Evolutionary conservation across 148 eudicot species (phyloP).

Genomic region (Vaccinium macrocarpon): DNA sequence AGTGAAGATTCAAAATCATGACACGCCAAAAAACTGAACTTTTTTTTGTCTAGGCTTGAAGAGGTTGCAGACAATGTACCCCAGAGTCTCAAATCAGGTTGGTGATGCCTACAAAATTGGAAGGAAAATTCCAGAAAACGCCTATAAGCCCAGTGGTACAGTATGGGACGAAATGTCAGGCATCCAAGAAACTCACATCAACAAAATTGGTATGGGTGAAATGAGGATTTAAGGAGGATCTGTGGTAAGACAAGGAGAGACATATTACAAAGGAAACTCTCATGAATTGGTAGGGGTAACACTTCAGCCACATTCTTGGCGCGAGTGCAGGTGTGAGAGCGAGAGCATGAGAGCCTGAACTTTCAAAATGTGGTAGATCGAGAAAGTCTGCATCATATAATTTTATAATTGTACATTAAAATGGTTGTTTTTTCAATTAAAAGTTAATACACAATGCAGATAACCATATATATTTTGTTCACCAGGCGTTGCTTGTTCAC

Average conservation of each 20-base stretch:
- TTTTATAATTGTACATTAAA: not conserved
- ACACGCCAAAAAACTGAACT: not conserved
- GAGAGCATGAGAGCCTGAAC: not conserved
- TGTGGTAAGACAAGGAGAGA: not conserved
- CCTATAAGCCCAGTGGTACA: not conserved
- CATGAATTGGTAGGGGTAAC: not conserved
- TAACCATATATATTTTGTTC: not conserved
- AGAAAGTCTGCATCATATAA: not conserved
- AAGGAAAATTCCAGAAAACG: not conserved
- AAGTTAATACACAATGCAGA: not conserved
- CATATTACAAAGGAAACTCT: not conserved
- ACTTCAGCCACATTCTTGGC: not conserved
- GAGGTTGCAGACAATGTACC: not conserved
- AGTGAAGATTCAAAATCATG: not conserved
- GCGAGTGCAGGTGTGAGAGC: not conserved
- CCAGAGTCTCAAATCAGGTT: not conserved
- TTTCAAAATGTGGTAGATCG: not conserved
- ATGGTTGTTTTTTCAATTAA: not conserved
- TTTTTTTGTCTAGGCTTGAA: not conserved
- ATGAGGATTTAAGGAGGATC: not conserved
- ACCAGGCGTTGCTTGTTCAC: not conserved
- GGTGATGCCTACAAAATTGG: not conserved
- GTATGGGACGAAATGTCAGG: not conserved
- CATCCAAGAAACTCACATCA: not conserved
- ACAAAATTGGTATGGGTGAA: not conserved